Percentiles rank a stretch among this genome's conserved stretches.
Conservation (phyloP, 768 basidiomycete genomes). For the Suillus alpinus region DNA sequence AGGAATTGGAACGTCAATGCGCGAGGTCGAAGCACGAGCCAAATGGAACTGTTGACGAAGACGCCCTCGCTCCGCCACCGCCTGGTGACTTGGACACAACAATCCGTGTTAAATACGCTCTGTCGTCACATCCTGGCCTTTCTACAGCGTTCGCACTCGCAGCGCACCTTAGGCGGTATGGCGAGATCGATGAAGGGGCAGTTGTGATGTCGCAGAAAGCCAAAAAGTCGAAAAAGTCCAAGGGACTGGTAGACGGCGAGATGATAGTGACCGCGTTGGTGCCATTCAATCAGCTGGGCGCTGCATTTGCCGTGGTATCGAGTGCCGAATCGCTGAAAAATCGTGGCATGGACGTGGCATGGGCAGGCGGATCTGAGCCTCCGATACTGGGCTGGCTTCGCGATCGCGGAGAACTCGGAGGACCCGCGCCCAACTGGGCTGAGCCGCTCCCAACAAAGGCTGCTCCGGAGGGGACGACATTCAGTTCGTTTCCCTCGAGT, state of each 20-base stretch:
- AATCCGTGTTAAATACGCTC: conserved; percentile 64
- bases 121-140: conserved; percentile 47
- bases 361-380: conserved; percentile 74
- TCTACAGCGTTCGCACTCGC: conserved; percentile 18
- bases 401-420: conserved; percentile 63
- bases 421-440: conserved; percentile 4
- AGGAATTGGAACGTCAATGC: conserved; percentile 35
- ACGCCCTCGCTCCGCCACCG: conserved; percentile 53
- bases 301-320: conserved; percentile 75
- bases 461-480: conserved; percentile 27
- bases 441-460: conserved; percentile 25
- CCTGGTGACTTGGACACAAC: conserved; percentile 74
- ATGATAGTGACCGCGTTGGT: conserved; percentile 72
- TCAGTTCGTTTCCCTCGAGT: conserved; percentile 58
- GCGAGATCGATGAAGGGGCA: conserved; percentile 56
- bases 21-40: conserved; percentile 25
- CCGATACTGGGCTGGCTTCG: conserved; percentile 70
- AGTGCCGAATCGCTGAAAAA: conserved; percentile 49
- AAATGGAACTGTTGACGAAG: conserved; percentile 30
- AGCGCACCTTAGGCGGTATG: conserved; percentile 56
- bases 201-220: conserved; percentile 70
- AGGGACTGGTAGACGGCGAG: conserved; percentile 33
- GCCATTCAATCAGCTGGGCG: conserved; percentile 71
- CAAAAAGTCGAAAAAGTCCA: conserved; percentile 37
- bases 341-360: conserved; percentile 66